Evolutionary conservation across 2,329 filamentous ascomycete genomes (phyloP), one percentile per base, ranked within the genome.

Genomic region (Hymenoscyphus scutula): DNA sequence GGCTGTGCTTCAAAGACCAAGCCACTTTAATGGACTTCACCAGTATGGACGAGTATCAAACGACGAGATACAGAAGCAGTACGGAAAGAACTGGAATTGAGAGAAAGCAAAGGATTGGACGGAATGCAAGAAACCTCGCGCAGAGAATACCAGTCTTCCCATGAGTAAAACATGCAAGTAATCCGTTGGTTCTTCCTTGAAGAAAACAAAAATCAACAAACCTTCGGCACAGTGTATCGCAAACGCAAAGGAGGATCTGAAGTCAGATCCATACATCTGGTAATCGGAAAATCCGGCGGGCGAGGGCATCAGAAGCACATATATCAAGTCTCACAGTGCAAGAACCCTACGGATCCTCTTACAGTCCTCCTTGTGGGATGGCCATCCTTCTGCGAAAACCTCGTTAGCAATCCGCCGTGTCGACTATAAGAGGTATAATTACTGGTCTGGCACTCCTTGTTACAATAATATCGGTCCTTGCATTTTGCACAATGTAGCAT

Each of bases 381-480:
- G 27, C 53, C 53, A 54, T 29, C 53, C 53, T 17, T 10, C 53
- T 54, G 29, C 15, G 27, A 54, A 54, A 32, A 19, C 23, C 25
- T 15, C 13, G 10, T 54, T 19, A 54, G 53, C 53, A 54, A 30
- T 11, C 15, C 8, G 27, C 13, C 11, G 5, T n/a, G 27, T 25
- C 13, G 23, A 3, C 15, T 1, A 32, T 32, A 38, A 32, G 13
- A 27, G n/a, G 1, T 29, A 29, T 19, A 60, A 48, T 29, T 29
- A 60, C 58, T 19, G 27, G 48, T 48, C 25, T 60, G 59, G 32
- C 59, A 60, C 32, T 60, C 38, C 37, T 55, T 56, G 19, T 56
- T 54, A 32, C 59, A 60, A 56, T 60, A 60, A 27, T 56, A 60
- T 2, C 23, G 45, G 5, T 60, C 59, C 53, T 60, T 55, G 32